Evolutionary conservation across 225 moss, liverwort and hornwort genomes (phyloP).

Genomic region (Bryoerythrophyllum caledonicum): DNA sequence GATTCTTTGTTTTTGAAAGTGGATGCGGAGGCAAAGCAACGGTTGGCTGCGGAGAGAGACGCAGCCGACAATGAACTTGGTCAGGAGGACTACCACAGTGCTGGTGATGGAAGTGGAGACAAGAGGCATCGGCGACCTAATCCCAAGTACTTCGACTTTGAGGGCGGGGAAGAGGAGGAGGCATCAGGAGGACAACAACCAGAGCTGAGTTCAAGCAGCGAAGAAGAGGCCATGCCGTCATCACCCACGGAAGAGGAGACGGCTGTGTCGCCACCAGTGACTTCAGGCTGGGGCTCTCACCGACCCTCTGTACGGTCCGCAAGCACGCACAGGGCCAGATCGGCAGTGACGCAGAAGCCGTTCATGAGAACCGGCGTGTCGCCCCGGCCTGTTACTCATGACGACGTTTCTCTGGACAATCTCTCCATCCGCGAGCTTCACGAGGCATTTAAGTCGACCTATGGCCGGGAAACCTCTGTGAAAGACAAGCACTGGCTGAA

Average conservation of each 20-base stretch:
- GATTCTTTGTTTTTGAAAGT: conserved; percentile 82
- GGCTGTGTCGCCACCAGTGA: conserved; percentile 43
- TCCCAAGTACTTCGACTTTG: conserved; percentile 88
- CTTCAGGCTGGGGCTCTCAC: conserved; percentile 59
- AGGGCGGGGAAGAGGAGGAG: conserved; percentile 47
- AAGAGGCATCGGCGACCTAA: conserved; percentile 96
- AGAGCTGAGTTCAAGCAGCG: conserved; percentile 50
- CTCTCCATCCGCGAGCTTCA: conserved; percentile 96
- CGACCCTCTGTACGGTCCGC: conserved; percentile 52
- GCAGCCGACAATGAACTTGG: conserved; percentile 48
- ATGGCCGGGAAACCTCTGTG: conserved; percentile 89
- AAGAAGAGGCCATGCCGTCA: conserved; percentile 32
- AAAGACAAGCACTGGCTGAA: conserved; percentile 99
- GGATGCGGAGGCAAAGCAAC: conserved; percentile 67
- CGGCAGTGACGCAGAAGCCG: conserved; percentile 57
- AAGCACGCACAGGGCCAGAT: conserved; percentile 60
- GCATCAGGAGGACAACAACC: conserved; percentile 31
- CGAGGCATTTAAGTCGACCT: conserved; percentile 78
- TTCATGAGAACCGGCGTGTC: conserved; percentile 43
- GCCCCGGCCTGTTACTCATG: conserved; percentile 30
- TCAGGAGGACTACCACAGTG: conserved; percentile 48
- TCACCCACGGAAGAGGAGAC: conserved; percentile 42
- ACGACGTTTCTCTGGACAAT: conserved; percentile 71
- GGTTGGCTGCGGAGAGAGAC: conserved; percentile 56
- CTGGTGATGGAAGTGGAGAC: conserved; percentile 60